Percentiles rank a stretch among this genome's conserved stretches.
phyloP scores from a whole-genome alignment of 139 green algal species.

The Chlorella sp. region DNA sequence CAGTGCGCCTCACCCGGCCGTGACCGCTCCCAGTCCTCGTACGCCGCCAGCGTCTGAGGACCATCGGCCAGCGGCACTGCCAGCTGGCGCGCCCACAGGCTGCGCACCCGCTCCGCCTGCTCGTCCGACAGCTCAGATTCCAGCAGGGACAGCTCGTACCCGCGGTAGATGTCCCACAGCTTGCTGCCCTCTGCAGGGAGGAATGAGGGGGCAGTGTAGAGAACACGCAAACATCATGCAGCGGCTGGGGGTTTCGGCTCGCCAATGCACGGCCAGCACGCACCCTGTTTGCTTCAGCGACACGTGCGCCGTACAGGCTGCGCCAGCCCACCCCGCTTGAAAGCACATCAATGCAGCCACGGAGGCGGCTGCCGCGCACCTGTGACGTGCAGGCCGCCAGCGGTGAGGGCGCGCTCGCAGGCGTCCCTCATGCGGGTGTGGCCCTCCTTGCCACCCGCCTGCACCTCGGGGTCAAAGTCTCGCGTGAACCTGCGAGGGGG shows the following conservation, averaged over 20 bases:
- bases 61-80: constrained; percentile 59
- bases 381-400: constrained; percentile 70
- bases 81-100: constrained; percentile 77
- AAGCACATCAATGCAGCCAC: no score
- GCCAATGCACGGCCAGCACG: no score
- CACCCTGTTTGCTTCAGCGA: no score
- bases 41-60: constrained; percentile 59
- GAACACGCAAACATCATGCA: no score
- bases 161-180: constrained; percentile 71
- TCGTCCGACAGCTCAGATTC: constrained; percentile 27
- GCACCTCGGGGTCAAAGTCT: constrained; percentile 57
- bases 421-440: constrained; percentile 58
- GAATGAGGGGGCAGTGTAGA: background rate
- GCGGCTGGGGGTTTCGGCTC: no score
- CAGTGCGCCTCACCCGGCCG: background rate
- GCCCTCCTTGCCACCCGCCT: constrained; percentile 30
- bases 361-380: background rate
- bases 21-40: constrained; percentile 69
- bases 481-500: constrained; percentile 52
- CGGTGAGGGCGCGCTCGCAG: constrained; percentile 69
- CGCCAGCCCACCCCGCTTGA: background rate
- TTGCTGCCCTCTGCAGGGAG: constrained; percentile 32
- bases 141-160: constrained; percentile 17
- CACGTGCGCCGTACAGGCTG: background rate
- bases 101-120: constrained; percentile 64